Base-by-base conservation (phyloP, 352 stramenopile species). In the Phytophthora chlamydospora region DNA sequence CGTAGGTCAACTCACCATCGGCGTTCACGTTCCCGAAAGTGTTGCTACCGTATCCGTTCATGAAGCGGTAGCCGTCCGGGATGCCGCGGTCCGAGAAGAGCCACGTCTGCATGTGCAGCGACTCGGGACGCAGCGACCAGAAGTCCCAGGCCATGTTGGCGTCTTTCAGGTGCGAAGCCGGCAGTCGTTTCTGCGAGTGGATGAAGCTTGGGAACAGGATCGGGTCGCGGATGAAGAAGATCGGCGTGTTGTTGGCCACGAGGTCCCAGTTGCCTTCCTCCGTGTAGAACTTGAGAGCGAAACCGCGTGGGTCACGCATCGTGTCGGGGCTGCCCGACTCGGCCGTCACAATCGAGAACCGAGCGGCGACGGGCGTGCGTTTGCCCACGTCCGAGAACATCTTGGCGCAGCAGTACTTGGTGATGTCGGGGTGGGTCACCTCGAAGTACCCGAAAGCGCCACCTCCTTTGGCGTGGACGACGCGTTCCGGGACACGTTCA, bases 371-470 rank as follows among this genome's bases (percentile, higher is more conserved):
- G 6, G 90, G 89, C 3, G 92, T 98, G 14, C 80, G 78, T 48
- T 97, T 97, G 24, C 90, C 89, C 11, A 85, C 58, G 21, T 72
- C 42, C 14, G 67, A 69, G 50, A 98, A 95, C 34, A 98, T 66
- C 47, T 94, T 92, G 11, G 90, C 90, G 49, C 89, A 88, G 61
- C 73, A 92, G 50, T 78, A 70, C 36, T 83, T 60, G n/a, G 73
- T 80, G 36, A 90, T 78, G 32, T 78, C 76, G 1, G 52, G 41
- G 52, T 85, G 64, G 13, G 90, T 96, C 49, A 97, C 84, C 63
- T 97, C 87, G 59, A 98, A 98, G 77, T 96, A 93, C 6, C 92
- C 92, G 42, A 97, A 97, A 0, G 89, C 92, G 29, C 92, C 90
- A 50, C 91, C 71, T 7, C 83, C 71, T 52, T 66, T 66, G 8